Evolutionary conservation across 441 rosid species (phyloP).

Genomic region (Iberis amara): DNA sequence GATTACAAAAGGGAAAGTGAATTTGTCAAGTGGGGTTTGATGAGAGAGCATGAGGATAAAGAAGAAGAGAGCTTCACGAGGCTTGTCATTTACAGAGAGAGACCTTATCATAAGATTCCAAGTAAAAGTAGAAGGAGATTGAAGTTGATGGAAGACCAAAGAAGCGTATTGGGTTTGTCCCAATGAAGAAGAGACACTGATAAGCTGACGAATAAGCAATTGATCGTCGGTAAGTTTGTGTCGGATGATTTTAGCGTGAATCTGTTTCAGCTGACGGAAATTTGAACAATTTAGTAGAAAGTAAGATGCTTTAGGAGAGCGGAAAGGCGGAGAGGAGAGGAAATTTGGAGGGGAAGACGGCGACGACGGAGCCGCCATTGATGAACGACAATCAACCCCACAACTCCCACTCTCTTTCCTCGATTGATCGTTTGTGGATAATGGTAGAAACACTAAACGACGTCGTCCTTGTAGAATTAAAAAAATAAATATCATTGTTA

Average conservation of each 20-base stretch:
- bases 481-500: too few relatives aligned
- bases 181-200: slow-evolving; percentile 41
- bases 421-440: slow-evolving; percentile 27
- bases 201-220: slow-evolving; percentile 49
- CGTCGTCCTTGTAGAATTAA: background rate
- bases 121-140: slow-evolving; percentile 38
- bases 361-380: slow-evolving; percentile 35
- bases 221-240: slow-evolving; percentile 44
- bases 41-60: slow-evolving; percentile 47
- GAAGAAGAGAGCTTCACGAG: slow-evolving; percentile 45
- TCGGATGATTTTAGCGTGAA: slow-evolving; percentile 50
- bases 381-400: slow-evolving; percentile 6
- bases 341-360: slow-evolving; percentile 28
- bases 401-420: slow-evolving; percentile 3
- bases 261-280: slow-evolving; percentile 52
- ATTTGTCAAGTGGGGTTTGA: slow-evolving; percentile 50
- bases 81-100: slow-evolving; percentile 32
- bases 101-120: slow-evolving; percentile 71
- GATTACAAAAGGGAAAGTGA: slow-evolving; percentile 61
- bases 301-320: slow-evolving; percentile 38
- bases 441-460: slow-evolving; percentile 9
- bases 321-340: slow-evolving; percentile 29
- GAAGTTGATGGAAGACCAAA: slow-evolving; percentile 44
- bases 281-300: slow-evolving; percentile 41
- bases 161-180: slow-evolving; percentile 46